Evolutionary conservation across 2,329 filamentous ascomycete genomes (phyloP).

Genomic region (Tolypocladium capitatum): DNA sequence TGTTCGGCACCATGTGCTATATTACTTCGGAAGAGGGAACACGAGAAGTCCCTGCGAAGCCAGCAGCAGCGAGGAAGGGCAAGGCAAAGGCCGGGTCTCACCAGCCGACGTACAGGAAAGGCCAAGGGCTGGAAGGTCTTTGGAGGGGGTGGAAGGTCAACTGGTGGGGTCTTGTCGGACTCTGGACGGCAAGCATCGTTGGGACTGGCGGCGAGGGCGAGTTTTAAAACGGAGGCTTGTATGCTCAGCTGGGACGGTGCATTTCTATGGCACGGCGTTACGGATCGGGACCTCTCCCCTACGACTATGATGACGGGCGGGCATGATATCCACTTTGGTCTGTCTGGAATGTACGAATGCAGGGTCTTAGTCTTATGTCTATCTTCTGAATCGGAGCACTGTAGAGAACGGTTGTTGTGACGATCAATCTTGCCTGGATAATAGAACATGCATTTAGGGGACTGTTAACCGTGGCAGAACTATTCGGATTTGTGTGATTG

Average conservation of each 20-base stretch:
- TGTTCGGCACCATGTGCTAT: conserved; percentile 81
- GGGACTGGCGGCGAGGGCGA: conserved; percentile 48
- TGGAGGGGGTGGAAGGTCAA: conserved; percentile 67
- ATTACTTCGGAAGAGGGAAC: conserved; percentile 75
- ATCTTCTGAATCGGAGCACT: not conserved
- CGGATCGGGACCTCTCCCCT: conserved; percentile 21
- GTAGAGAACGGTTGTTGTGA: not conserved
- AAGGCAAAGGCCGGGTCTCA: conserved; percentile 17
- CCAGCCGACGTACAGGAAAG: conserved; percentile 32
- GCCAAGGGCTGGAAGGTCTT: conserved; percentile 55
- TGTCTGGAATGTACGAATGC: not conserved
- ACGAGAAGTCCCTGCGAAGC: conserved; percentile 27
- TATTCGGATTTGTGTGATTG: not conserved
- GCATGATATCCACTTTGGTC: conserved; percentile 14
- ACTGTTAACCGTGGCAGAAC: not conserved
- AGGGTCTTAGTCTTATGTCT: not conserved
- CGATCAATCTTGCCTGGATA: not conserved
- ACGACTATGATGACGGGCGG: conserved; percentile 24
- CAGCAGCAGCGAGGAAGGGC: conserved; percentile 18
- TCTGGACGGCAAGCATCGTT: conserved; percentile 57
- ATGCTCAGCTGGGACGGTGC: conserved; percentile 9
- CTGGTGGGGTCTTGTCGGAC: conserved; percentile 62
- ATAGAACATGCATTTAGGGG: not conserved
- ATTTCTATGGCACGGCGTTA: conserved; percentile 21
- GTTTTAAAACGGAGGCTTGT: conserved; percentile 26